Conservation (phyloP, 1,284 basidiomycete genomes). For the Melampsora abietis-canadensis region DNA sequence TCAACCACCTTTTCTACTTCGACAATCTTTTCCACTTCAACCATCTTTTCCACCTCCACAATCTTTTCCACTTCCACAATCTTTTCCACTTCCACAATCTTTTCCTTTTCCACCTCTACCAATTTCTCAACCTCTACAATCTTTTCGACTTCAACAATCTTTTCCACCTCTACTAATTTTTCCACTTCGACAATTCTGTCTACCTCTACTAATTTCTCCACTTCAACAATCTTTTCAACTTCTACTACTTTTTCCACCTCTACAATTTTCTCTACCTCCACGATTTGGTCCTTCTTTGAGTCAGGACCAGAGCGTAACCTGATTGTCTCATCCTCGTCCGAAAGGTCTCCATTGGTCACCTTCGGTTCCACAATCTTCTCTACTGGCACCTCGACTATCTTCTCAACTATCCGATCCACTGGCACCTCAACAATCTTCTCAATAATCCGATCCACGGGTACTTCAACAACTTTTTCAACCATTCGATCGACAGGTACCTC, state of each 20-base stretch:
- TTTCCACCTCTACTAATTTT: conserved; percentile 48
- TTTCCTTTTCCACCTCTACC: conserved; percentile 45
- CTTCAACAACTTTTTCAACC: conserved; percentile 56
- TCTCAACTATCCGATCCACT: conserved; percentile 47
- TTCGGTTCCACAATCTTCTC: conserved; percentile 45
- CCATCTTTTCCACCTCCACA: conserved; percentile 59
- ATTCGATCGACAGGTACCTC: conserved; percentile 51
- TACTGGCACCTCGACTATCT: conserved; percentile 54
- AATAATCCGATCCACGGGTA: conserved; percentile 57
- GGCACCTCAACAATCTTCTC: conserved; percentile 50
- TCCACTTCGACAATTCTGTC: conserved; percentile 46
- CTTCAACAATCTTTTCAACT: conserved; percentile 48
- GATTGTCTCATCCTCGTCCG: too few relatives aligned
- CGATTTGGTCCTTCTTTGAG: conserved; percentile 7
- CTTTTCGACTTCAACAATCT: conserved; percentile 46
- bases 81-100: conserved; percentile 52
- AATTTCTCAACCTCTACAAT: conserved; percentile 47
- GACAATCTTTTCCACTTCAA: conserved; percentile 55
- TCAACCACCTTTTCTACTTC: conserved; percentile 53
- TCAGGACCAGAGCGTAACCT: too few relatives aligned
- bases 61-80: conserved; percentile 58
- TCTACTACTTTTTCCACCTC: conserved; percentile 48
- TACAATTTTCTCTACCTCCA: conserved; percentile 48
- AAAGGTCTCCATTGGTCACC: too few relatives aligned
- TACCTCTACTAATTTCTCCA: conserved; percentile 45